Base-by-base conservation (phyloP, 2,329 filamentous ascomycete genomes). In the Colletotrichum sojae region DNA sequence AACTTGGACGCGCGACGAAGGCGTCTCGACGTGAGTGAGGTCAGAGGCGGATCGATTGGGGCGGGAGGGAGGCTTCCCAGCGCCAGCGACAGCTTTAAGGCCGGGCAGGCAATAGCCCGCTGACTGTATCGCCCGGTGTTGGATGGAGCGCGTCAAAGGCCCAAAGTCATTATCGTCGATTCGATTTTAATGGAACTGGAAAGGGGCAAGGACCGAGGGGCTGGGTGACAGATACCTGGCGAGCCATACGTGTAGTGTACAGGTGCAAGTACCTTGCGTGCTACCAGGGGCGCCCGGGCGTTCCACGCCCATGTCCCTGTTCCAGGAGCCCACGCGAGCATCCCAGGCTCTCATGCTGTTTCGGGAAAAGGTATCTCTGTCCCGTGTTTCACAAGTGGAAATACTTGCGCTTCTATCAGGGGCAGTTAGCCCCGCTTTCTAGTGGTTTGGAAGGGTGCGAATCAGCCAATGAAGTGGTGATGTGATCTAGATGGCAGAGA, bases 261-360 rank as follows among this genome's bases (percentile, higher is more conserved):
- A 25, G 5, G 22, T 25, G 22, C 22, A 25, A 25, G 22, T 25
- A 5, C 22, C 22, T 5, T 25, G 22, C 31, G 31, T 36, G 10
- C 31, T 36, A 10, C 40, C 8, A 20, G 20, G 36, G 22, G 18
- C 20, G 56, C 56, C 56, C 56, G 43, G 43, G 56, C 43, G 56
- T 49, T 59, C 56, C 56, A 59, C n/a, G 27, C 15, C 4, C 40
- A 16, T 6, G 36, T 55, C 15, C 8, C 5, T 18, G 45, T 20
- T 48, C 46, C 43, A 51, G 31, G 52, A 59, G 54, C 31, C 62
- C 63, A 62, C 49, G 51, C 63, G 63, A 66, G 49, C 57, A 55
- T 18, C 43, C 31, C 31, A 36, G 40, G 16, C 40, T 43, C 15
- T 10, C 4, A 36, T 36, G n/a, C 46, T 68, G 65, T 65, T 68